These are phyloP conservation scores for Hyphodiscus hymeniophilus DNA, from an alignment of 495 filamentous ascomycete genomes.

Conservation along the genomic window DNA sequence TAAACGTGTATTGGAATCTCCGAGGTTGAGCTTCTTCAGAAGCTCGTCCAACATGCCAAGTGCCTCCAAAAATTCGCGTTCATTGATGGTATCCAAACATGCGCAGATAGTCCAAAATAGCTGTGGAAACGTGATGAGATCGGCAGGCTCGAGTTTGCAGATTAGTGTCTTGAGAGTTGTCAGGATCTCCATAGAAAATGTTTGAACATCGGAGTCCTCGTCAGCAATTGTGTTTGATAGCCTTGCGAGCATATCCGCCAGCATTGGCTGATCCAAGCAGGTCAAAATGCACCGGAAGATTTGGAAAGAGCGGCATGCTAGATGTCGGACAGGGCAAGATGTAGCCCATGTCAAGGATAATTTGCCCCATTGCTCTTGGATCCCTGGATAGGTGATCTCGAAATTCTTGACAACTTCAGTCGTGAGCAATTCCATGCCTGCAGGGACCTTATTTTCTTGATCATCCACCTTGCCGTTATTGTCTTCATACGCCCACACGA, in stretches of 20 bases:
- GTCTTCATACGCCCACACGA: conserved; percentile 92
- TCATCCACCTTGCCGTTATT: conserved; percentile 70
- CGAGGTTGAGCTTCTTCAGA: conserved; percentile 74
- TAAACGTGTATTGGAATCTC: conserved; percentile 55
- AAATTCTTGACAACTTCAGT: conserved; percentile 78
- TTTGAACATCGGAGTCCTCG: conserved; percentile 82
- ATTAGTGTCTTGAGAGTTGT: conserved; percentile 90
- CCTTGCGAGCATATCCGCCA: conserved; percentile 89
- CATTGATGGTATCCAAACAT: conserved; percentile 90
- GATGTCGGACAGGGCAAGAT: conserved; percentile 88
- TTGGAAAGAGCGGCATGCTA: conserved; percentile 95
- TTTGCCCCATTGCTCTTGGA: conserved; percentile 84
- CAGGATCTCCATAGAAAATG: conserved; percentile 95
- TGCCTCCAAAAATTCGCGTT: conserved; percentile 87
- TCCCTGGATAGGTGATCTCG: conserved; percentile 71
- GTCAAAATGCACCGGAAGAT: conserved; percentile 91
- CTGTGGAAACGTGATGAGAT: conserved; percentile 81
- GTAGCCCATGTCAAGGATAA: conserved; percentile 91
- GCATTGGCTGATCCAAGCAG: conserved; percentile 82
- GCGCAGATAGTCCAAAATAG: conserved; percentile 97
- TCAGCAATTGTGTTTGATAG: conserved; percentile 95
- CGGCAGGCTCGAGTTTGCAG: conserved; percentile 64
- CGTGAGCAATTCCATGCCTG: conserved; percentile 76
- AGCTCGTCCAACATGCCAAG: conserved; percentile 87
- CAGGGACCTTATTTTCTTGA: conserved; percentile 70